Base-by-base conservation (phyloP, 2,329 filamentous ascomycete species). In the Pestalotiopsis sp. region DNA sequence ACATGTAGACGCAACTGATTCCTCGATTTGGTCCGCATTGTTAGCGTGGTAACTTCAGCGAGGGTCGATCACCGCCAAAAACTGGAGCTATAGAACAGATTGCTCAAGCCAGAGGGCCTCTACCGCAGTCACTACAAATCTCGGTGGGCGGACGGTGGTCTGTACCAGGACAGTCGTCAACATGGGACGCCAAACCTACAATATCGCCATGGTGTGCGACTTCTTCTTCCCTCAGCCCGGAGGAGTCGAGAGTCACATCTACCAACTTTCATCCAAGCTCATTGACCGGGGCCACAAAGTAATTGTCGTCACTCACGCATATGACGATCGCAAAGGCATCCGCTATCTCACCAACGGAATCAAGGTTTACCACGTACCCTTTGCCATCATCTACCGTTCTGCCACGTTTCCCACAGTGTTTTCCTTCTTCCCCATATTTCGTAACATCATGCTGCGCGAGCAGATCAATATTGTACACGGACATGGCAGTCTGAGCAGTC, bases 221-320 rank as follows among this genome's bases (percentile, higher is more conserved):
- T 98, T 97, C 87, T 99, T 99, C 90, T 99, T 97, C 79, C 96
- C 96, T 14, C 95, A 98, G 78, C 95, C 96, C 66, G 95, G 96
- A 78, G 96, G 96, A 75, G 90, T 99, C 73, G 96, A 99, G 84
- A 97, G 94, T 81, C 96, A 99, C 82, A 98, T 99, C 75, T 99
- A 99, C 84, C 96, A 99, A 81, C 86, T 99, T 56, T 96, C 95
- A 39, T 93, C 92, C 68, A 99, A 98, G 87, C 90, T 99, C 74
- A 94, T 98, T 73, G 95, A 99, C 80, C 93, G 96, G 56, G 96
- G 96, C 56, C 96, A 99, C 85, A 98, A 98, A 83, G 95, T 99
- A 75, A 93, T 99, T 72, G 92, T 99, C 77, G 96, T 99, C 77
- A 99, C 96, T 0, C 96, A 99, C 81, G 93, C 94, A 27, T 97